Percentiles rank a stretch among this genome's conserved stretches.
These are phyloP conservation scores for Tetracladium marchalianum DNA, from an alignment of 495 filamentous ascomycete genomes.

Conservation along the genomic window DNA sequence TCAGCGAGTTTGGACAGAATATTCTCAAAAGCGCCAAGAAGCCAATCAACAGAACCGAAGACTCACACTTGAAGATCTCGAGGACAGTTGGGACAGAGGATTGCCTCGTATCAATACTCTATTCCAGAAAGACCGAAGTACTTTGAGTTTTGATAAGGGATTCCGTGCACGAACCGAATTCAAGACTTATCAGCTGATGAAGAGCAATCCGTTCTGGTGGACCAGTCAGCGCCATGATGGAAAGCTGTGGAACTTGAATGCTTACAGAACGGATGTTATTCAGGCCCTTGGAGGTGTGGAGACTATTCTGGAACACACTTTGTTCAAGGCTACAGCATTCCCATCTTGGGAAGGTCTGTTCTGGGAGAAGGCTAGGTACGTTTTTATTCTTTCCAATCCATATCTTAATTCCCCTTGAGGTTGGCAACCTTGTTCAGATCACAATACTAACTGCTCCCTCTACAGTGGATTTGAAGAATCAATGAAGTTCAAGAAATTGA, in stretches of 20 bases:
- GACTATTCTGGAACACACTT: conserved; percentile 93
- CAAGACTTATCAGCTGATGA: conserved; percentile 98
- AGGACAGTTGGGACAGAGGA: conserved; percentile 98
- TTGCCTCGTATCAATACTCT: conserved; percentile 97
- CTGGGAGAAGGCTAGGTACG: conserved; percentile 68
- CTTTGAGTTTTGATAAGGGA: conserved; percentile 96
- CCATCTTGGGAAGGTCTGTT: conserved; percentile 98
- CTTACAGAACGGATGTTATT: conserved; percentile 97
- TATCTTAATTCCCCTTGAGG: conserved; percentile 4
- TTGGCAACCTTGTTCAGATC: conserved; percentile 29
- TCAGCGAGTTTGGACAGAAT: conserved; percentile 98
- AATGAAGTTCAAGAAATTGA: conserved; percentile 99
- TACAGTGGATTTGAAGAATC: conserved; percentile 62
- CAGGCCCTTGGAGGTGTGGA: conserved; percentile 99
- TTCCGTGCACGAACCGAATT: conserved; percentile 95
- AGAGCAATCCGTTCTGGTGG: conserved; percentile 99
- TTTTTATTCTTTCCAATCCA: conserved; percentile 24
- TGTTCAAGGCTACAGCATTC: conserved; percentile 98
- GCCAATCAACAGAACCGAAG: conserved; percentile 96
- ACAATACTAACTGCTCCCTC: conserved; percentile 21
- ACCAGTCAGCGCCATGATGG: conserved; percentile 96
- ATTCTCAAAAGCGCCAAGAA: conserved; percentile 94
- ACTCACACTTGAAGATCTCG: conserved; percentile 90
- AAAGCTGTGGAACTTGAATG: conserved; percentile 97
- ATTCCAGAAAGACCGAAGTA: conserved; percentile 98